Evolutionary conservation across 495 filamentous ascomycete genomes (phyloP).

Genomic region (Annulohypoxylon moriforme): DNA sequence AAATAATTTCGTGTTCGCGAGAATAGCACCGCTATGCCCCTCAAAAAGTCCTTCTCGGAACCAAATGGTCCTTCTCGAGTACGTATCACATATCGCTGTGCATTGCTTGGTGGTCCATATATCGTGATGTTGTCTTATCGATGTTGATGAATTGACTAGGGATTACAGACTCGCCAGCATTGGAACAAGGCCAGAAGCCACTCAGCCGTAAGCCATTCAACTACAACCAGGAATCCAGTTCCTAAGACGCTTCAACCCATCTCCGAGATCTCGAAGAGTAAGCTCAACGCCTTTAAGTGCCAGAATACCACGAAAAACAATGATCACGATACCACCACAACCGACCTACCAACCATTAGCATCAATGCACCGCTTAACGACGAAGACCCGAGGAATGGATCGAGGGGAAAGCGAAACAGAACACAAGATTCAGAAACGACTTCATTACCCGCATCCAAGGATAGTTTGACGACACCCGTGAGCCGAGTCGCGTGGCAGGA

Average conservation of each 20-base stretch:
- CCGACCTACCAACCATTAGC: not conserved
- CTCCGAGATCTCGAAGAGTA: constrained; percentile 61
- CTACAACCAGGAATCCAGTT: constrained; percentile 25
- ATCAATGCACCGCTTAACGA: constrained; percentile 5
- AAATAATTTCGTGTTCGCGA: constrained; percentile 9
- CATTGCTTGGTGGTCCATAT: not conserved
- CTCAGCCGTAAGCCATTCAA: constrained; percentile 47
- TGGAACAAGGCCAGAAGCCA: constrained; percentile 64
- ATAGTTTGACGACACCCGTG: constrained; percentile 76
- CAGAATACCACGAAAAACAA: constrained; percentile 31
- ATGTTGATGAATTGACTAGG: constrained; percentile 19
- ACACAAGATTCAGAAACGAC: constrained; percentile 4
- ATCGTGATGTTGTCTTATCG: not conserved
- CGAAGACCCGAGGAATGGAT: constrained; percentile 6
- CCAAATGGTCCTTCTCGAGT: constrained; percentile 50
- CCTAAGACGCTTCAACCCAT: constrained; percentile 54
- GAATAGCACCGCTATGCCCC: constrained; percentile 52
- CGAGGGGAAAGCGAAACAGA: constrained; percentile 29
- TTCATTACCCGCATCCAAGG: constrained; percentile 31
- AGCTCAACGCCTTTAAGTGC: constrained; percentile 63
- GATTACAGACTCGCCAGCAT: constrained; percentile 52
- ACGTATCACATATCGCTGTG: constrained; percentile 2
- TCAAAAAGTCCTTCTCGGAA: constrained; percentile 65
- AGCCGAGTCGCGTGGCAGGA: constrained; percentile 80
- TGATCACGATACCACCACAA: not conserved